Evolutionary conservation across 352 stramenopile species (phyloP), one percentile per base, ranked within the genome.

Genomic region (Aphanomyces cochlioides): DNA sequence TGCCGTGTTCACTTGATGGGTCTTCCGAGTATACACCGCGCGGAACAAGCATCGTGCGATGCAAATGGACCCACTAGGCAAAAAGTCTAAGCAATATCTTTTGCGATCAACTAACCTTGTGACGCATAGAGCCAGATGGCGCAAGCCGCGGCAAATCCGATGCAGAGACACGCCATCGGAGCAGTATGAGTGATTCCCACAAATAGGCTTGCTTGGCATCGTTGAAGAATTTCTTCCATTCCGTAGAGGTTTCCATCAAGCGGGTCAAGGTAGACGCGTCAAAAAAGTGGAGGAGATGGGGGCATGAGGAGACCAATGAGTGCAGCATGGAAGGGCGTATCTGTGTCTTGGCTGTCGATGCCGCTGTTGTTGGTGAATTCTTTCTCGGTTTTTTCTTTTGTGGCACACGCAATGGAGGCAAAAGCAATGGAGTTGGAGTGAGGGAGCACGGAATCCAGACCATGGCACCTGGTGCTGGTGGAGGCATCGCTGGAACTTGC

Each of bases 371-470:
- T 17, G 39, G 6, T 5, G 36, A 7, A 7, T 15, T 54, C 4
- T 34, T 34, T 19, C 4, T 53, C 15, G 59, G 17, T 36, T 67
- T 67, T 13, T 48, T 47, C 40, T 67, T 67, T 17, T 65, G 57
- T 13, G 38, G 34, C 36, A 47, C 10, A 17, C 37, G 59, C 39
- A 54, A 21, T n/a, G 36, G 59, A 8, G 28, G 34, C 21, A 37
- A 10, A 19, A 67, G 38, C 13, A 28, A 45, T 34, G 59, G 59
- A 4, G 41, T 36, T 6, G 41, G 59, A 19, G 41, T 67, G 59
- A 48, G 28, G 6, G 59, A 54, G 59, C 59, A 67, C 21, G 59
- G 59, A 67, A 67, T 67, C 59, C 59, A 67, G 10, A 67, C 37
- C 59, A 67, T 67, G 17, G 59, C 40, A 8, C 37, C 19, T 19